Base-by-base conservation (phyloP, 2,329 filamentous ascomycete species). In the Bipolaris gigantea region DNA sequence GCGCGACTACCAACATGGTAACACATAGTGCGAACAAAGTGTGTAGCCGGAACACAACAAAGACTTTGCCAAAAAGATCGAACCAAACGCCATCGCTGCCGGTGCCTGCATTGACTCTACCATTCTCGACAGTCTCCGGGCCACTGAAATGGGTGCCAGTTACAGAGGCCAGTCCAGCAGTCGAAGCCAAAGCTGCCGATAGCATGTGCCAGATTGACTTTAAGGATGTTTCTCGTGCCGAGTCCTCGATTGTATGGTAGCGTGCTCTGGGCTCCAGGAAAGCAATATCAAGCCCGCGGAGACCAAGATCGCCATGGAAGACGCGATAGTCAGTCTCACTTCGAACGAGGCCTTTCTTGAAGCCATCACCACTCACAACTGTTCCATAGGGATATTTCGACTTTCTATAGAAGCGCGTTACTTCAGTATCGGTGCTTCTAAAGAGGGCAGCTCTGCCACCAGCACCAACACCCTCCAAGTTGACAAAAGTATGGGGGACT, bases 191-290 rank as follows among this genome's bases (percentile, higher is more conserved):
- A 5, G 92, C 86, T 13, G 87, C 87, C 34, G 90, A 95, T 34
- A 99, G 80, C 94, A 99, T 97, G 73, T 97, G 92, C 92, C 92
- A 97, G 18, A 97, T 75, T 3, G 84, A 86, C 46, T 83, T 78
- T 11, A 74, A 65, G n/a, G 85, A 89, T 0, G 92, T 89, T 73
- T 97, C 91, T 35, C 84, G 85, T 2, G 87, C 81, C 69, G 96
- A 90, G 71, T 99, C 94, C 68, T 96, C 86, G 56, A 90, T 83
- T 0, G 93, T 97, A 71, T 99, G 94, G 67, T 99, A 99, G 53
- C 90, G 81, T 18, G 91, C 84, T 48, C 94, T 83, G 1, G 93
- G 93, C 61, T 87, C 85, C 77, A 90, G 93, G 75, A 97, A 99
- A 6, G 94, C 92, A 55, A 97, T 83, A 72, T 99, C 94, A 36